Base-by-base conservation (phyloP, 805 yeast genomes). In the Kluyveromyces siamensis region DNA sequence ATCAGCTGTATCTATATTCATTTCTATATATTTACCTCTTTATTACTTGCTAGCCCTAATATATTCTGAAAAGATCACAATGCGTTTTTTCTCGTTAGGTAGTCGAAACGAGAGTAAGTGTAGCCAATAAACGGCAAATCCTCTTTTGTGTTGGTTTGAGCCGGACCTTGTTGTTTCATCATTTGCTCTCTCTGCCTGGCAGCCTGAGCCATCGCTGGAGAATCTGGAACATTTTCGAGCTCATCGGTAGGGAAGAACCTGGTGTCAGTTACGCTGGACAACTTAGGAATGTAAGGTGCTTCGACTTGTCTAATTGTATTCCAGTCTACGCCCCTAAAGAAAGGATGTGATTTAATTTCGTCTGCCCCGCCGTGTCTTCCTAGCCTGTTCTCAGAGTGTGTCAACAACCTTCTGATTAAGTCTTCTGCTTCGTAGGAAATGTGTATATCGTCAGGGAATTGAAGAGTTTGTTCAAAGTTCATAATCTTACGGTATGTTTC, bases 161-260 rank as follows among this genome's bases (percentile, higher is more conserved):
- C 69, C 27, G 57, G 64, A 37, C 74, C 72, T 19, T 33, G 45
- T 18, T 43, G 45, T 41, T 67, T 66, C 59, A 68, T 68, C 64
- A 75, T 69, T 49, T 70, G 73, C 50, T 80, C 85, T 55, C 82
- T 74, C 62, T 77, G 84, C 58, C 77, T 76, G 57, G 83, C 83
- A 30, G 89, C 88, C 62, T 73, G 75, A 62, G 77, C 74, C 62
- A 77, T 71, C 5, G 83, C 83, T 11, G 96, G 96, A 42, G 87
- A 81, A 60, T 90, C 97, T 2, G 98, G 96, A 46, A 91, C 89
- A 60, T 87, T 87, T 66, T 91, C 96, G 60, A 91, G 73, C 63
- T 91, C 99, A 65, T 91, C 98, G 1, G 96, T 88, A 40, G 99
- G 98, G 88, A 93, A 93, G 73, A 91, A 91, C 58, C 97, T 76